Base-by-base conservation (phyloP, 306 rosid genomes). In the Prunus fruticosa region DNA sequence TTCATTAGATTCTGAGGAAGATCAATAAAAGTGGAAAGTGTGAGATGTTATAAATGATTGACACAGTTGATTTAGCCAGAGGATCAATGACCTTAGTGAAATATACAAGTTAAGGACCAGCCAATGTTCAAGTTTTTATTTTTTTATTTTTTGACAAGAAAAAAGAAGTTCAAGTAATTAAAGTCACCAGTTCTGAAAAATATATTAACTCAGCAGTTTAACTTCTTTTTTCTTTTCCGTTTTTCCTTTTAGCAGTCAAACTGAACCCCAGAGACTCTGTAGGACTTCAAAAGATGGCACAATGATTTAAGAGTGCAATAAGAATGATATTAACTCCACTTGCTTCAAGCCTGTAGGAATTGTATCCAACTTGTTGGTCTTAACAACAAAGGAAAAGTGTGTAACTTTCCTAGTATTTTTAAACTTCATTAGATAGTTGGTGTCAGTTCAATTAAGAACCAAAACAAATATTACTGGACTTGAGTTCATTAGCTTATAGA, bases 1-100 rank as follows among this genome's bases (percentile, higher is more conserved):
- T 69, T 71, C 65, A 53, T 84, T 84, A 85, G 76, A 47, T 46
- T 61, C 18, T 69, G 68, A 47, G 69, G 64, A 53, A 71, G 32
- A 69, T 43, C 30, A 30, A 38, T 32, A 81, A 62, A 68, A 3
- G 80, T 67, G 78, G 65, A 76, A 56, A 32, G 46, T 20, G 71
- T 14, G 51, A 52, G 43, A 63, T 63, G 28, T 46, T 45, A 27
- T 32, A 11, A 50, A 56, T 12, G 11, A 79, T 19, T 67, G 60
- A 27, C 50, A 64, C 15, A 57, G 46, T 64, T 25, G 23, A 20
- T n/a, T 63, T 53, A 27, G 20, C 43, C 69, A 20, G 50, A 52
- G 9, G 57, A 25, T 28, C 60, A 72, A 27, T 7, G 49, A 64
- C 52, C 49, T 27, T 53, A 43, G 57, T 11, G 20, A 61, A 50